Base-by-base conservation (phyloP, 108 stramenopile species). In the Mediolabrus comicus region DNA sequence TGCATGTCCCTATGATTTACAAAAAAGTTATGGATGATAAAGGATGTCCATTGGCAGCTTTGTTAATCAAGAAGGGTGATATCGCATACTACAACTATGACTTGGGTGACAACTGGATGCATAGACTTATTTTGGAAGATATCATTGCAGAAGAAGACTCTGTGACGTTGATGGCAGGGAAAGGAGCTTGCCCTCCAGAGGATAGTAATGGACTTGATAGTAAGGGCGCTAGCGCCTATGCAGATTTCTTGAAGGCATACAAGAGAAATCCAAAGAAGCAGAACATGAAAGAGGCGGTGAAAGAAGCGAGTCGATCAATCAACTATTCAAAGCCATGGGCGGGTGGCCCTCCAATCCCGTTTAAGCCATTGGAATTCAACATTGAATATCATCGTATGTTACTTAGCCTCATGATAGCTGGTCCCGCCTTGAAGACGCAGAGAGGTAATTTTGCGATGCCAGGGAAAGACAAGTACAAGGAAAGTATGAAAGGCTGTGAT, bases 291-390 rank as follows among this genome's bases (percentile, higher is more conserved):
- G 33, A 60, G 35, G 29, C 59, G 7, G 32, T 60, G 24, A 60
- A 38, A 34, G 32, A 60, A 24, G 32, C 32, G 19, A 60, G 32
- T 24, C 17, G 32, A n/a, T 35, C 59, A 0, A 22, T 33, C 29
- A 60, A 60, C 29, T 60, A 60, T 8, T 60, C 59, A n/a, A 35
- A 60, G 12, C 59, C 59, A 7, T 60, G 59, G 59, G 11, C 7
- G n/a, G 59, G 59, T 30, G 2, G 34, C 30, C 35, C 59, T 36
- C 46, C 46, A 5, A 34, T 60, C 2, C 3, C 35, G 11, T 60
- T 60, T 10, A 38, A 60, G 35, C 59, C 59, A 19, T 31, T 33
- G 31, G 32, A 60, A 19, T 60, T 60, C 32, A 34, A 60, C 59
- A 60, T 60, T 34, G 29, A 13, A 16, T 60, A 60, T 36, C 59